Percentiles rank a stretch among this genome's conserved stretches.
phyloP scores from a whole-genome alignment of 2,329 filamentous ascomycete genomes.

The Juglanconis oblonga region DNA sequence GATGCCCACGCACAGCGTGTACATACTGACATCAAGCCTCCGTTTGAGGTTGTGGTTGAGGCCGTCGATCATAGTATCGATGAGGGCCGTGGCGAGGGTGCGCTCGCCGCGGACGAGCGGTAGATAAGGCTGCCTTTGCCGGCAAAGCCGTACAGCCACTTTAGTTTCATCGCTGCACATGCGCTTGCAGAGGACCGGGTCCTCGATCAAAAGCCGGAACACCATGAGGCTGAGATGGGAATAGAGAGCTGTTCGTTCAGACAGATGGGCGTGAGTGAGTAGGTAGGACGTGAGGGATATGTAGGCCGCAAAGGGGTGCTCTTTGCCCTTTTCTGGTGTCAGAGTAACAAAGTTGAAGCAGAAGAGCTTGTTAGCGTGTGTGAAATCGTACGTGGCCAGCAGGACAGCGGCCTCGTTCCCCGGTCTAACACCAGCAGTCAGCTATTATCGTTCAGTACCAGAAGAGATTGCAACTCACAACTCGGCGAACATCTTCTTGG shows the following conservation, averaged over 20 bases:
- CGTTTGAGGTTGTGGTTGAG: constrained; percentile 91
- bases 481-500: constrained; percentile 75
- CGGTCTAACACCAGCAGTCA: constrained; percentile 52
- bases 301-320: constrained; percentile 76
- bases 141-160: constrained; percentile 74
- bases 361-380: constrained; percentile 92
- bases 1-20: constrained; percentile 77
- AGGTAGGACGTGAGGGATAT: constrained; percentile 90
- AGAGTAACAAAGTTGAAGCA: constrained; percentile 76
- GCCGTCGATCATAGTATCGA: constrained; percentile 86
- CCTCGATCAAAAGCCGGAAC: constrained; percentile 82
- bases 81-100: constrained; percentile 68
- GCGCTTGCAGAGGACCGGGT: constrained; percentile 75
- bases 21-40: constrained; percentile 79
- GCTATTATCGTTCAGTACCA: neutral
- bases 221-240: constrained; percentile 82
- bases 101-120: constrained; percentile 72
- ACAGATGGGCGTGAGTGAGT: constrained; percentile 88
- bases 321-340: constrained; percentile 59
- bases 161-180: constrained; percentile 79
- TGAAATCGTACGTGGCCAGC: constrained; percentile 88
- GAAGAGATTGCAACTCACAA: constrained; percentile 55
- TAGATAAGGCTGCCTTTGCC: constrained; percentile 83
- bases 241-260: constrained; percentile 74
- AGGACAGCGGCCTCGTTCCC: constrained; percentile 75